Base-by-base conservation (phyloP, 1,139 yeast species). In the Suhomyces atakaporum region DNA sequence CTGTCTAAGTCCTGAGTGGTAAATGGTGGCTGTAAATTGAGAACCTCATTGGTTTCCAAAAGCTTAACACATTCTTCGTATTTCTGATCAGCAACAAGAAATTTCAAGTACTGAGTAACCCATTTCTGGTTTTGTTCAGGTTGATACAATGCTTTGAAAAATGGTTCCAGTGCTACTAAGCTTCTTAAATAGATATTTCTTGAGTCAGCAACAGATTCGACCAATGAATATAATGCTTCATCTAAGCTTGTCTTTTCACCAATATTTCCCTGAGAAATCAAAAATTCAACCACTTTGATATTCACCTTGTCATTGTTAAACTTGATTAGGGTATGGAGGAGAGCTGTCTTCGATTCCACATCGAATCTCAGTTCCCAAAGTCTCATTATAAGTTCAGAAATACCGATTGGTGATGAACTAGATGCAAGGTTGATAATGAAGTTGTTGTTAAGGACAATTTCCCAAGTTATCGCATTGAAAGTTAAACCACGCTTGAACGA, bases 401-500 rank as follows among this genome's bases (percentile, higher is more conserved):
- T 39, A 7, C 51, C 46, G 8, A 69, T 41, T 23, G 13, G 32
- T 2, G 38, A 33, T 3, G 27, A 23, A 5, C 31, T 11, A 3
- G 29, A 19, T 14, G 39, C 44, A 2, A 34, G 11, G 23, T 53
- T 52, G 23, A 48, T 27, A 7, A 61, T 48, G 42, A 69, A 68
- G 10, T 56, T 52, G 24, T 57, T 54, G 36, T 60, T 66, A 12
- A 66, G 47, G 3, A 70, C 36, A n/a, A 62, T 55, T 10, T 46
- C 46, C 67, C 74, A 66, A 1, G 75, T 70, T 1, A 41, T 45
- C 8, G 51, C 39, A 19, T 51, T 56, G 45, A 71, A 70, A 7
- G 51, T 54, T 31, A 51, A 53, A 1, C 71, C 73, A 13, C 54
- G 49, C 9, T 44, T 42, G 38, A 67, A 66, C 7, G 48, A 40